Percentiles rank a stretch among this genome's conserved stretches.
These are phyloP conservation scores for Pezicula carpinea DNA, from an alignment of 2,329 filamentous ascomycete genomes.

Conservation along the genomic window DNA sequence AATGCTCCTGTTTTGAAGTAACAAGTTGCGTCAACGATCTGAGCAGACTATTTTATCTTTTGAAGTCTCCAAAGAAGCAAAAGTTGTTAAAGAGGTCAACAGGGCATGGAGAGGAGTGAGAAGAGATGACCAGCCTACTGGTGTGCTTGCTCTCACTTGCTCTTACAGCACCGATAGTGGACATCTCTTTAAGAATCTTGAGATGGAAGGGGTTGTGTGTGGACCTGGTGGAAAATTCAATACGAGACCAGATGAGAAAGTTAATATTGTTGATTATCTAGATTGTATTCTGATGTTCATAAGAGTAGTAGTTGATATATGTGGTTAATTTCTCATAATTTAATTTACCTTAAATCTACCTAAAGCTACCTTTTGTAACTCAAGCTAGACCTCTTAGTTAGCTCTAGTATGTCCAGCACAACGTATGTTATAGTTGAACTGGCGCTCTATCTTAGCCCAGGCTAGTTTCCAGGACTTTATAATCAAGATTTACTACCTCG, in stretches of 20 bases:
- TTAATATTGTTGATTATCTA: neutral
- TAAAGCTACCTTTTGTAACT: too few relatives aligned
- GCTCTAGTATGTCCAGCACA: too few relatives aligned
- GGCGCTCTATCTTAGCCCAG: too few relatives aligned
- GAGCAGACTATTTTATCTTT: neutral
- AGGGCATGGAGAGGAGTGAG: neutral
- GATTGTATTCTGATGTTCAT: conserved; percentile 1
- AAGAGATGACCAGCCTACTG: neutral
- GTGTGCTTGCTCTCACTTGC: neutral
- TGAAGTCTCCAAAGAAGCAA: neutral
- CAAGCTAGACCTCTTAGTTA: too few relatives aligned
- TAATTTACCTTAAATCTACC: too few relatives aligned
- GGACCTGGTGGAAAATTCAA: neutral
- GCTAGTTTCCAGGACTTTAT: too few relatives aligned
- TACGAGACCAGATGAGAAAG: neutral
- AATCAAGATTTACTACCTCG: too few relatives aligned
- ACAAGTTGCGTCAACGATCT: neutral
- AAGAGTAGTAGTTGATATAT: neutral
- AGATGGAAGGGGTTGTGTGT: neutral
- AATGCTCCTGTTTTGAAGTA: neutral
- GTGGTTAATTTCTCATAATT: neutral
- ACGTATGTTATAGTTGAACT: too few relatives aligned
- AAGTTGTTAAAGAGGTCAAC: neutral
- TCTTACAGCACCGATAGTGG: neutral
- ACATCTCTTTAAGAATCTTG: neutral